Evolutionary conservation across 2,329 filamentous ascomycete genomes (phyloP), one percentile per base, ranked within the genome.

Genomic region (Emmonsia crescens): DNA sequence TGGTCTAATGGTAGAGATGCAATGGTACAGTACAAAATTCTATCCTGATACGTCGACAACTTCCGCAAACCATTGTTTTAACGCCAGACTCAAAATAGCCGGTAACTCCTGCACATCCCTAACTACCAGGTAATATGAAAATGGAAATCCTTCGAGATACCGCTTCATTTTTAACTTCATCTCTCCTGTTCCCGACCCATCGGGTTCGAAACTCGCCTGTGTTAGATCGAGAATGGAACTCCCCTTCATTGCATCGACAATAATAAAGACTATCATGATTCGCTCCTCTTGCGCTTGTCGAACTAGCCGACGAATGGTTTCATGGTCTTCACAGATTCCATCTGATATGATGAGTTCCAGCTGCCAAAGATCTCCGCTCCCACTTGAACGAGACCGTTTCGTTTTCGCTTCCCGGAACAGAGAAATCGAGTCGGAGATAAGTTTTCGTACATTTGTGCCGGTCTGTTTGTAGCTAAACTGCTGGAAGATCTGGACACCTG

Each of bases 221-320:
- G 91, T 91, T 69, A 97, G 81, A 72, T 96, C 91, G 69, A 97
- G 76, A 64, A 99, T 95, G 0, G 77, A 79, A 63, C 73, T 78
- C 46, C 78, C 75, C 62, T 76, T 75, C 27, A 79, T 71, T 52
- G 84, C 80, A 78, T 99, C 94, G 71, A 99, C 91, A 69, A 99
- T 89, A 68, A 99, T 90, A 74, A 99, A 99, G 5, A 99, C 93
- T 65, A 97, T 86, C 90, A 99, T 96, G 72, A 99, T 95, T 19
- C 91, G 83, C 76, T 96, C 90, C 74, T 96, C 92, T 70, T 91
- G 86, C 0, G 94, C 93, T 75, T 93, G 88, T 10, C 94, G 83
- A 12, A 99, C 85, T 27, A 97, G 81, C 5, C 90, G 81, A 19
- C 89, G 83, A 67, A 99, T 92, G 5, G 84, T 82, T 21, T 91